Conservation (phyloP, 805 yeast species). For the Isabelozyma heimii region DNA sequence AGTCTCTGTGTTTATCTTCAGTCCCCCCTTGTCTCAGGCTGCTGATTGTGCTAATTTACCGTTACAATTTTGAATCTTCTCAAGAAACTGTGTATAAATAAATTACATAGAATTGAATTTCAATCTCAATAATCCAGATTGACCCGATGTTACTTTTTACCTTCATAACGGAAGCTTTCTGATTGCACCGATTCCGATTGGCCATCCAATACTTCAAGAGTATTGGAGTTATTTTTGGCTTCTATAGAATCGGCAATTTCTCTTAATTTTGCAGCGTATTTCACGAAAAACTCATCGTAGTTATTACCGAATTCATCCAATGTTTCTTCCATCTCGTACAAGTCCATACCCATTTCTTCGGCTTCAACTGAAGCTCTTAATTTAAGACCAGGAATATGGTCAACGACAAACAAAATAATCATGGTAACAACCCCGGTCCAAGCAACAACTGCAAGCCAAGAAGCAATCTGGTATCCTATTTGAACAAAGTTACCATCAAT, state of each 20-base stretch:
- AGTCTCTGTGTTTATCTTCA: too few species aligned
- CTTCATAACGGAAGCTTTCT: too few species aligned
- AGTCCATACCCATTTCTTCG: constrained; percentile 52
- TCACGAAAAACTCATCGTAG: constrained; percentile 21
- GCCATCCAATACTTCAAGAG: constrained; percentile 17
- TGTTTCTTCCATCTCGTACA: constrained; percentile 49
- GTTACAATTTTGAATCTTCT: too few species aligned
- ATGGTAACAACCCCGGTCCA: constrained; percentile 48
- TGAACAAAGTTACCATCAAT: constrained; percentile 43
- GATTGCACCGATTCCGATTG: background rate
- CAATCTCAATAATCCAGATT: too few species aligned
- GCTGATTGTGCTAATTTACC: too few species aligned
- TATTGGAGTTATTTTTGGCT: constrained; percentile 6
- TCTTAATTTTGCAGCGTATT: constrained; percentile 17
- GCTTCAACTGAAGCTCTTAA: constrained; percentile 44
- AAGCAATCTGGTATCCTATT: constrained; percentile 46
- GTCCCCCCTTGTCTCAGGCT: too few species aligned
- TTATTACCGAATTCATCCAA: constrained; percentile 37
- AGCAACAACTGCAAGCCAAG: constrained; percentile 36
- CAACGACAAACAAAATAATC: constrained; percentile 44
- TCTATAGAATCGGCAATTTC: constrained; percentile 13
- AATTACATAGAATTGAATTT: too few species aligned
- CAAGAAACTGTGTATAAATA: too few species aligned
- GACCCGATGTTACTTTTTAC: too few species aligned
- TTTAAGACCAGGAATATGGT: constrained; percentile 49